Base-by-base conservation (phyloP, 768 basidiomycete species). In the Boletus sp. region DNA sequence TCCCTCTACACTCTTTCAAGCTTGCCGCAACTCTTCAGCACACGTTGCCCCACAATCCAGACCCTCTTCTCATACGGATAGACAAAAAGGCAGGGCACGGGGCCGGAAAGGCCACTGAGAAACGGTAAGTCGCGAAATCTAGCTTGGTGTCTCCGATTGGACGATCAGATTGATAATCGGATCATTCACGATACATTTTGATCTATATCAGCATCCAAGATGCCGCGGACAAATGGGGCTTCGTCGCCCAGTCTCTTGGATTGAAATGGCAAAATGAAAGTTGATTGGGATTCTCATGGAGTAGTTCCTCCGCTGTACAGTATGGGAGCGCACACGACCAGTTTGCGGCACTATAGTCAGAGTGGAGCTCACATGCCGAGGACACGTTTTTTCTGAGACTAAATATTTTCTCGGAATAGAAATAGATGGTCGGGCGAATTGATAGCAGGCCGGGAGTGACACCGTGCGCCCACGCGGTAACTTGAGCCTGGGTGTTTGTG, bases 1-100 rank as follows among this genome's bases (percentile, higher is more conserved):
- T 92, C 5, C 89, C 90, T 1, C 75, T 90, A 67, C 92, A 92
- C 71, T 89, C 90, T 9, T 92, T 89, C 81, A 94, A 94, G 72
- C 78, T 84, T 50, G 85, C 86, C 0, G 92, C 92, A 15, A 83
- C 84, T n/a, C 75, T 92, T 37, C 91, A 94, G 67, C 73, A 92
- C 66, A 74, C 71, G 2, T 71, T 83, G 1, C 78, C 87, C 1
- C 63, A 83, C 46, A 93, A 92, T 68, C 81, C 83, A 0, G 73
- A 90, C 64, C 92, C 91, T 6, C 75, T 93, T 12, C 76, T 94
- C 18, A 75, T 92, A 47, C 82, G 90, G 20, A 83, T 93, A 29
- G 89, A 92, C 66, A 84, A 84, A 72, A 90, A 90, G 67, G 82
- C 87, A 2, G 90, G 90, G 1, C 90, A 92, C 62, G 91, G 90